These are phyloP conservation scores for Salicornia ramosissima DNA, from an alignment of 148 eudicot species.

Conservation along the genomic window DNA sequence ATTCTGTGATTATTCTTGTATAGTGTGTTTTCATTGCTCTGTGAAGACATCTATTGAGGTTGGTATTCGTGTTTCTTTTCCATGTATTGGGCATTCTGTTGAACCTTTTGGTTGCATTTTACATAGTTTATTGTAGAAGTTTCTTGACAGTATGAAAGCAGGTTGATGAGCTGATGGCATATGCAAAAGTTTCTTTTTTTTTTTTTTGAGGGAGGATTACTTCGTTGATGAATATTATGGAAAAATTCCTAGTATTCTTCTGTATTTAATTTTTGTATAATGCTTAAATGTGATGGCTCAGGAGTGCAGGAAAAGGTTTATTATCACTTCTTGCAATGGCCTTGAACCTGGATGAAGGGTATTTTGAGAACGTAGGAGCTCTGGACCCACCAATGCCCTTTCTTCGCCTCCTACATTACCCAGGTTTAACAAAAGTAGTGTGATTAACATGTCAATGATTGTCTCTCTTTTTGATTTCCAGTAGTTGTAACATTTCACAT, in stretches of 20 bases:
- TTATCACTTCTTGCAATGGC: conserved; percentile 58
- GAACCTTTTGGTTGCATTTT: neutral
- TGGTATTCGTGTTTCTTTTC: neutral
- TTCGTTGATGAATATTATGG: neutral
- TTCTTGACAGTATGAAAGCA: neutral
- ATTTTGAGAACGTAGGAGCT: conserved; percentile 53
- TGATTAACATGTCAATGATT: neutral
- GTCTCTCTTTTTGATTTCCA: neutral
- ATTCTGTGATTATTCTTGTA: neutral
- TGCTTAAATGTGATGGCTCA: conserved; percentile 26
- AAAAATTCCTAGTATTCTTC: neutral
- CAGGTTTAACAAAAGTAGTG: conserved; percentile 35
- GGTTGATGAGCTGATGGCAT: neutral
- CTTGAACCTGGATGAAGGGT: conserved; percentile 58
- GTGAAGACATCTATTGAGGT: neutral
- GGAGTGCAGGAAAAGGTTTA: conserved; percentile 51
- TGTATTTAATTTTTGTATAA: neutral
- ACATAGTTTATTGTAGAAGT: neutral
- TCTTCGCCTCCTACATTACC: conserved; percentile 79
- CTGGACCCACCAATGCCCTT: conserved; percentile 39
- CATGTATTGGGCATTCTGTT: neutral
- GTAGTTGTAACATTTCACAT: no score
- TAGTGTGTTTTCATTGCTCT: neutral
- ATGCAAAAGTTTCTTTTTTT: no score
- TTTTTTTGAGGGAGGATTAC: no score